phyloP scores from a whole-genome alignment of 192 early-diverging fungal genomes.

The Mortierella alpina region DNA sequence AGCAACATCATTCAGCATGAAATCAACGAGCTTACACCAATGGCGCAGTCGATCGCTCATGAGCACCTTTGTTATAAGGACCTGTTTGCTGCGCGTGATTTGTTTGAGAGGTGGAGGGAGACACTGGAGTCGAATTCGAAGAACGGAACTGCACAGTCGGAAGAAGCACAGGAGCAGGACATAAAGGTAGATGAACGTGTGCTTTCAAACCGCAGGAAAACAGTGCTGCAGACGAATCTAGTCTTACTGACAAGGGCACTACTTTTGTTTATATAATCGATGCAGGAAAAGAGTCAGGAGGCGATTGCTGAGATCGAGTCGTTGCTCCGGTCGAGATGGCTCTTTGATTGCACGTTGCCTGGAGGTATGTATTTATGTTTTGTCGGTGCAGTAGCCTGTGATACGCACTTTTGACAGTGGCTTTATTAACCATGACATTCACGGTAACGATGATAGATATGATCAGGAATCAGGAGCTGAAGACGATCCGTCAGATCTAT shows the following conservation, averaged over 20 bases:
- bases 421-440: not conserved
- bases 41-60: conserved; percentile 7
- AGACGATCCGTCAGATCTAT: conserved; percentile 62
- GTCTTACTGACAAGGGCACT: not conserved
- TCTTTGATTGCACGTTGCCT: conserved; percentile 29
- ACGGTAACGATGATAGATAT: conserved; percentile 18
- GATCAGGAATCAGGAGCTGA: conserved; percentile 53
- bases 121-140: not conserved
- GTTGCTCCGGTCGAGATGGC: conserved; percentile 34
- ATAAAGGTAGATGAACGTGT: conserved; percentile 12
- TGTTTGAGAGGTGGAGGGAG: conserved; percentile 32
- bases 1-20: conserved; percentile 14
- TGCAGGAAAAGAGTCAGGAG: conserved; percentile 22
- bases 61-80: conserved; percentile 39
- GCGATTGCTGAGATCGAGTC: conserved; percentile 33
- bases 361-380: conserved; percentile 25
- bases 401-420: not conserved
- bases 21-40: not conserved
- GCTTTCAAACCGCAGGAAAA: not conserved
- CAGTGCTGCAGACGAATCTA: not conserved
- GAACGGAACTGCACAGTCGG: not conserved
- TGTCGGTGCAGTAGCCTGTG: not conserved
- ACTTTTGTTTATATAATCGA: not conserved
- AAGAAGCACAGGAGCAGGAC: conserved; percentile 15
- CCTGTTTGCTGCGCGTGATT: conserved; percentile 17